A percentile compares a stretch with the other conserved stretches of the same genome.
Evolutionary conservation across 345 rosid genomes (phyloP).

Genomic region (Citrus unshiu): DNA sequence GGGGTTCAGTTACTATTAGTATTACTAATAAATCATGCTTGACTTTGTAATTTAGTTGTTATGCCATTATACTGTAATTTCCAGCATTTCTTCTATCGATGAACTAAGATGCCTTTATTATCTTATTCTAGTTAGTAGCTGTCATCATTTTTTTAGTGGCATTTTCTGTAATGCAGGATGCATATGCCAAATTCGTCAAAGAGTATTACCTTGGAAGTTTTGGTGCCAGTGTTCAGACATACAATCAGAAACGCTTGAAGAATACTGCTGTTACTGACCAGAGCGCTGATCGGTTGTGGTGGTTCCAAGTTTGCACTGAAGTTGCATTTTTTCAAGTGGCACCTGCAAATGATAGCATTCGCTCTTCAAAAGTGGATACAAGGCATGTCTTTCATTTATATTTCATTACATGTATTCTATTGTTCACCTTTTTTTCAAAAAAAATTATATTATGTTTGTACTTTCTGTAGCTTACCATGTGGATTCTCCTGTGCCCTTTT

Average conservation of each 20-base stretch:
- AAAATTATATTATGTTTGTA: neutral
- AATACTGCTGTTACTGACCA: conserved; percentile 34
- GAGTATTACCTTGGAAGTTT: conserved; percentile 47
- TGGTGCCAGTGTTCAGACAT: conserved; percentile 42
- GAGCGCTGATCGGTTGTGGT: conserved; percentile 68
- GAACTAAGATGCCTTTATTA: neutral
- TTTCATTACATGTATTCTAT: neutral
- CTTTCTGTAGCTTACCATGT: neutral
- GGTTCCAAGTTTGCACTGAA: conserved; percentile 95
- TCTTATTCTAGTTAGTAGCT: neutral
- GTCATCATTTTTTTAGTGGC: neutral
- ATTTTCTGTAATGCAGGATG: conserved; percentile 42
- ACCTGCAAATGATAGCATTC: conserved; percentile 74
- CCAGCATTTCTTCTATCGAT: neutral
- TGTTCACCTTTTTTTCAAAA: neutral
- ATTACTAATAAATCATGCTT: neutral
- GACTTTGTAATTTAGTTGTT: neutral
- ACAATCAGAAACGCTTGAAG: conserved; percentile 60
- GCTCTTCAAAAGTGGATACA: conserved; percentile 76
- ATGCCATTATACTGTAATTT: neutral
- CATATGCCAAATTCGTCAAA: conserved; percentile 65
- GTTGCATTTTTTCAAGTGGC: conserved; percentile 92
- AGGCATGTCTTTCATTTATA: conserved; percentile 31
- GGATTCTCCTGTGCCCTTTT: neutral
- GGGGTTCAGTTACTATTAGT: neutral